phyloP scores from a whole-genome alignment of 192 early-diverging fungal species.

The Gigaspora rosea region DNA sequence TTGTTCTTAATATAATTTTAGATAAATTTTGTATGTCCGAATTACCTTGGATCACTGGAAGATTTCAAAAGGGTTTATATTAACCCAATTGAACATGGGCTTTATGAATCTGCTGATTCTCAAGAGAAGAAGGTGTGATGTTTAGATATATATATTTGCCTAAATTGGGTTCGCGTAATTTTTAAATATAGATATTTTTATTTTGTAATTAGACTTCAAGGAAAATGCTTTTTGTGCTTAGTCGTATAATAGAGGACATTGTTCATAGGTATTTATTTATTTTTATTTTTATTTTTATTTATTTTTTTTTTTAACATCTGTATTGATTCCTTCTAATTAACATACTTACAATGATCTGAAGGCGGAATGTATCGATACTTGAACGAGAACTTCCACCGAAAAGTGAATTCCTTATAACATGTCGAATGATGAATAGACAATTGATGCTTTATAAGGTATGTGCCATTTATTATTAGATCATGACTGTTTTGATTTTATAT shows the following conservation, averaged over 20 bases:
- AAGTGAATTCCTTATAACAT: slow-evolving; percentile 69
- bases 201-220: background rate
- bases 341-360: slow-evolving; percentile 10
- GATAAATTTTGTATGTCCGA: slow-evolving; percentile 74
- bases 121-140: slow-evolving; percentile 36
- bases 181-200: background rate
- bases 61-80: slow-evolving; percentile 62
- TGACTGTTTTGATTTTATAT: background rate
- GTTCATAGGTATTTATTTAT: background rate
- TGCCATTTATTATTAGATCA: background rate
- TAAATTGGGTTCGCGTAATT: background rate
- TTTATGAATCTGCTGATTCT: slow-evolving; percentile 54
- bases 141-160: background rate
- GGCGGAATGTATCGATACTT: slow-evolving; percentile 54
- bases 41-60: slow-evolving; percentile 56
- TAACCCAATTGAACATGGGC: slow-evolving; percentile 60
- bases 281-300: background rate
- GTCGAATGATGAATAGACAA: slow-evolving; percentile 62
- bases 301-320: background rate
- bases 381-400: slow-evolving; percentile 66
- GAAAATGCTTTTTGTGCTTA: slow-evolving; percentile 6
- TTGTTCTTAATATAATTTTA: slow-evolving; percentile 53
- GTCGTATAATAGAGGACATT: slow-evolving; percentile 37
- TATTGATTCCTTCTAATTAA: too few relatives aligned
- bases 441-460: slow-evolving; percentile 54